Evolutionary conservation across 2,329 filamentous ascomycete species (phyloP).

Genomic region (Berkeleyomyces rouxiae): DNA sequence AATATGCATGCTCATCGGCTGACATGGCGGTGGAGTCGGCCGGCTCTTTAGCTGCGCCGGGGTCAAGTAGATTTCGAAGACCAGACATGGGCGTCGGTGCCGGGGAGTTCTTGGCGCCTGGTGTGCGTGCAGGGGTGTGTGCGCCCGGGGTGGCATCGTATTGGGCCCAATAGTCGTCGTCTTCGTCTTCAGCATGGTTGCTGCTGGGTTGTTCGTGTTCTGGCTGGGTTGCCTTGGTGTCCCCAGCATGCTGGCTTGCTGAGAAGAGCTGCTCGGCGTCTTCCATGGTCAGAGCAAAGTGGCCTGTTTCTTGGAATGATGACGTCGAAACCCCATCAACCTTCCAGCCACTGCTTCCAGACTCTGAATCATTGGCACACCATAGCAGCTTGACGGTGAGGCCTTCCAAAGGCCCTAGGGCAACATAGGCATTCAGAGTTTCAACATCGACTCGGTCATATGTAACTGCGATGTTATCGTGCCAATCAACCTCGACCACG

Average conservation of each 20-base stretch:
- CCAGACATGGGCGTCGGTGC: conserved; percentile 16
- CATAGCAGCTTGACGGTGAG: conserved; percentile 48
- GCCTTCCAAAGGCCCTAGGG: conserved; percentile 23
- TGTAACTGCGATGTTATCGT: conserved; percentile 35
- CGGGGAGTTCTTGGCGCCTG: conserved; percentile 16
- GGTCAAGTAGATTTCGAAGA: not conserved
- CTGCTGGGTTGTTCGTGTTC: not conserved
- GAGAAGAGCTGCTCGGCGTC: conserved; percentile 2
- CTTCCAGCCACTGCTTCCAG: conserved; percentile 48
- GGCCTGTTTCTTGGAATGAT: not conserved
- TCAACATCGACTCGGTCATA: conserved; percentile 59
- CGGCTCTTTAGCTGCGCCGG: not conserved
- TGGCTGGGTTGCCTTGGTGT: conserved; percentile 6
- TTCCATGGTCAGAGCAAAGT: conserved; percentile 23
- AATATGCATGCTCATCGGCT: conserved; percentile 53
- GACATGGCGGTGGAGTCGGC: conserved; percentile 13
- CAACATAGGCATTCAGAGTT: conserved; percentile 53
- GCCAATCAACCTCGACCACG: conserved; percentile 59
- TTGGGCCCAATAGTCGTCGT: conserved; percentile 32
- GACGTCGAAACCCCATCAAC: conserved; percentile 37
- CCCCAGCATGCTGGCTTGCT: not conserved
- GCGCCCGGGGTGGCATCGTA: conserved; percentile 45
- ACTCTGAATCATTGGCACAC: conserved; percentile 48
- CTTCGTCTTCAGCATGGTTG: conserved; percentile 21
- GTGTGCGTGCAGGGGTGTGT: conserved; percentile 36